Evolutionary conservation across 2,329 filamentous ascomycete genomes (phyloP), one percentile per base, ranked within the genome.

Genomic region (Penicillium sp.): DNA sequence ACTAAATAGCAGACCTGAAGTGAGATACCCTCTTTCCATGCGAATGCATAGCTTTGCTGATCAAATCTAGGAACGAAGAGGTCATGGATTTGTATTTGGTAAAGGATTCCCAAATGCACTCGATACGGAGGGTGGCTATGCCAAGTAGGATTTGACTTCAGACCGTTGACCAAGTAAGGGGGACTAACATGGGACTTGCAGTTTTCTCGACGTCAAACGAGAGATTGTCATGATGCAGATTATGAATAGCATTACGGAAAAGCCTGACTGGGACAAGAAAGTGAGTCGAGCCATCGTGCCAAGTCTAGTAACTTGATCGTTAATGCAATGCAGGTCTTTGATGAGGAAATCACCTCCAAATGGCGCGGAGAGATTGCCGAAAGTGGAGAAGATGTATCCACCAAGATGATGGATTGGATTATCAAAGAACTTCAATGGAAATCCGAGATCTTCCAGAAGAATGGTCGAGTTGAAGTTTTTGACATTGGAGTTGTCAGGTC

Each of bases 401-500:
- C 60, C 72, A 5, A 70, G 7, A 76, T 80, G 75, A 67, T 75
- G 42, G 69, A 78, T 22, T 77, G 71, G 64, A 73, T 79, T 58
- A 74, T 85, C 26, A 61, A 74, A 19, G 84, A 86, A 60, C 76
- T 86, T 0, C 77, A 76, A 2, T 78, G 78, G 68, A 85, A 86
- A 65, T 81, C 82, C 0, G 67, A 63, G 4, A 63, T 74, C 2
- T 78, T 78, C 57, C 67, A 77, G 45, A 60, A 77, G 10, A 75
- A 74, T 2, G 77, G 78, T 0, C 70, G 81, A 4, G 63, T 83
- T 2, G 71, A 73, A 2, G 79, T 78, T 0, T 75, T 84, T 6
- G 82, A 86, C 52, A 69, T 72, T 1, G 71, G 68, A 3, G 76
- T 86, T 1, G 80, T 80, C 60, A 88, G 88, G 66, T 84, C 85